Evolutionary conservation across 1,284 basidiomycete genomes (phyloP).

Genomic region (Apiotrichum montevideense): DNA sequence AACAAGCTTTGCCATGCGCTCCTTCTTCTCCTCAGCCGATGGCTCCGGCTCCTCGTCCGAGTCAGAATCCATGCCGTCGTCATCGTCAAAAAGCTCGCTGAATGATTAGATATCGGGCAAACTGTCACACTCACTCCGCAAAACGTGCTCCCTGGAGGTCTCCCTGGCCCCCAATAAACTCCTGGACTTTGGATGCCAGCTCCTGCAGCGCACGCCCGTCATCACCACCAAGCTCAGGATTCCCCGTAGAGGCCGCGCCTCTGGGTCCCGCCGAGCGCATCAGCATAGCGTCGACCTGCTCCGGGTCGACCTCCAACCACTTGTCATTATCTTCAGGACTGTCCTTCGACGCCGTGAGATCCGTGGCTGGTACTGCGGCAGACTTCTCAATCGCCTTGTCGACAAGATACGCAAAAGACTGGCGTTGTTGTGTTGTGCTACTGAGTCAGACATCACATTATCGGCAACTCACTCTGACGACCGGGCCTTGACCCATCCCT

Average conservation of each 20-base stretch:
- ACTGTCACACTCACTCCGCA: conserved; percentile 61
- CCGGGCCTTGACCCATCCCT: conserved; percentile 59
- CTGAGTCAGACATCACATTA: not conserved
- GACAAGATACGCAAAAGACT: conserved; percentile 66
- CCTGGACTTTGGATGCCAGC: conserved; percentile 74
- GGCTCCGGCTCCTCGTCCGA: conserved; percentile 31
- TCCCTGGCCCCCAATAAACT: conserved; percentile 80
- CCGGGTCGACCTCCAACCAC: conserved; percentile 43
- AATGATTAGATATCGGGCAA: not conserved
- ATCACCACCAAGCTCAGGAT: conserved; percentile 44
- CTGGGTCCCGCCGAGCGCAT: conserved; percentile 20
- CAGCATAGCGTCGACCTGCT: conserved; percentile 45
- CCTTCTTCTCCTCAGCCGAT: conserved; percentile 35
- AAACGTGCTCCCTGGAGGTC: conserved; percentile 79
- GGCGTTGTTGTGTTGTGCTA: conserved; percentile 50
- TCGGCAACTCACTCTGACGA: conserved; percentile 57
- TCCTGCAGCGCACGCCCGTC: conserved; percentile 65
- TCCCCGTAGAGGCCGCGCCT: conserved; percentile 38
- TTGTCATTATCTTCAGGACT: conserved; percentile 37
- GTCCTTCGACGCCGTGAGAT: conserved; percentile 3
- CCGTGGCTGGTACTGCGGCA: conserved; percentile 1
- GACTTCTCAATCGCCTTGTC: conserved; percentile 55
- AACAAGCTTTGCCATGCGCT: conserved; percentile 42
- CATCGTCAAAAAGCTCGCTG: conserved; percentile 40
- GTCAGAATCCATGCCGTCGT: conserved; percentile 45